Evolutionary conservation across 1,284 basidiomycete species (phyloP).

Genomic region (Sporisorium sorghi): DNA sequence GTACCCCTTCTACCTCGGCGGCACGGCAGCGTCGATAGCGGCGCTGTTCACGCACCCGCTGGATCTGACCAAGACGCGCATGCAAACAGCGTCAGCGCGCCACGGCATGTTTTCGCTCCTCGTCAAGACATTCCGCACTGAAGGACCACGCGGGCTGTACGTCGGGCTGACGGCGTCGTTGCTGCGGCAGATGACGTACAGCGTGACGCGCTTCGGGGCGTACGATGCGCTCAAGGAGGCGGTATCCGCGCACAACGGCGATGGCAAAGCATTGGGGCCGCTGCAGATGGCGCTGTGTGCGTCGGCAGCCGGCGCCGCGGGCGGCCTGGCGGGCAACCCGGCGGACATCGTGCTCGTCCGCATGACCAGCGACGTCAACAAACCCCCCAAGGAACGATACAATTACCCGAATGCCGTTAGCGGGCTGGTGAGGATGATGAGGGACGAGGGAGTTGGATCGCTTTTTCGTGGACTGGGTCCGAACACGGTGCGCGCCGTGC

Average conservation of each 20-base stretch:
- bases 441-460: slow-evolving; percentile 71
- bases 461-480: slow-evolving; percentile 72
- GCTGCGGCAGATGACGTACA: slow-evolving; percentile 68
- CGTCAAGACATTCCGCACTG: slow-evolving; percentile 44
- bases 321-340: slow-evolving; percentile 65
- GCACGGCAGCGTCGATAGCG: slow-evolving; percentile 63
- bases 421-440: slow-evolving; percentile 71
- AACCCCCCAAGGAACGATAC: slow-evolving; percentile 57
- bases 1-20: slow-evolving; percentile 68
- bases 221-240: slow-evolving; percentile 64
- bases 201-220: slow-evolving; percentile 63
- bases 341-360: slow-evolving; percentile 73
- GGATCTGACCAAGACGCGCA: slow-evolving; percentile 68
- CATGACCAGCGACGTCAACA: slow-evolving; percentile 70
- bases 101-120: slow-evolving; percentile 54
- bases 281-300: slow-evolving; percentile 60
- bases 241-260: slow-evolving; percentile 18
- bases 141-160: slow-evolving; percentile 62
- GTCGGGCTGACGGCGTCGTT: slow-evolving; percentile 64
- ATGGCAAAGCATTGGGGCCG: slow-evolving; percentile 35
- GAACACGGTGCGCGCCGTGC: slow-evolving; percentile 72
- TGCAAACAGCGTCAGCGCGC: slow-evolving; percentile 66
- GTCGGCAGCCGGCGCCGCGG: slow-evolving; percentile 59
- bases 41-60: slow-evolving; percentile 69
- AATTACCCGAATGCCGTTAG: slow-evolving; percentile 70